Evolutionary conservation across 1,284 basidiomycete genomes (phyloP).

Genomic region (Microbotryum lychnidis-dioicae): DNA sequence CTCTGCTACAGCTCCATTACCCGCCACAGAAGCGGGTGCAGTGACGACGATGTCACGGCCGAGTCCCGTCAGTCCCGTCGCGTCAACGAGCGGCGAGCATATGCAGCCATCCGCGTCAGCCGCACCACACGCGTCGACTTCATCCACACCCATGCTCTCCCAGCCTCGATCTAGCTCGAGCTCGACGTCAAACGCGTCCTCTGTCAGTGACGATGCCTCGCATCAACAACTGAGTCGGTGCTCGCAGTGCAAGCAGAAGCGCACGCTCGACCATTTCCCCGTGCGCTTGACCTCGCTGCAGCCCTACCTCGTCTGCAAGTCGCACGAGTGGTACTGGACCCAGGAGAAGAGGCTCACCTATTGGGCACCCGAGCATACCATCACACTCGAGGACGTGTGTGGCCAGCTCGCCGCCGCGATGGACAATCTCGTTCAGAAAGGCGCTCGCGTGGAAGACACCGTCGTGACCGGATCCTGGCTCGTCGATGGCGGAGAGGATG

Average conservation of each 20-base stretch:
- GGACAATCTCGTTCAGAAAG: no score
- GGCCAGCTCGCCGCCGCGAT: background rate
- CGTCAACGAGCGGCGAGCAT: no score
- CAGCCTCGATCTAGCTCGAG: no score
- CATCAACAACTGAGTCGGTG: conserved; percentile 6
- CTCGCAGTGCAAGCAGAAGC: conserved; percentile 24
- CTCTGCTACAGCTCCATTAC: no score
- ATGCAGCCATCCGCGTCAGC: no score
- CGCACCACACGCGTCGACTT: no score
- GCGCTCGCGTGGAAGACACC: background rate
- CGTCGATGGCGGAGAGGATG: conserved; percentile 5
- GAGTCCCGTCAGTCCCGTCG: no score
- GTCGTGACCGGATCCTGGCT: conserved; percentile 9
- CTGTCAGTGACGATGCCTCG: no score
- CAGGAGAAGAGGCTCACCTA: conserved; percentile 7
- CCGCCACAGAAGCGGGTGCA: no score
- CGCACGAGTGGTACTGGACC: conserved; percentile 30
- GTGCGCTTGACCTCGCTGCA: conserved; percentile 16
- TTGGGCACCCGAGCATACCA: conserved; percentile 16
- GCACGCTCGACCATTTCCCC: conserved; percentile 7
- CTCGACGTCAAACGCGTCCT: no score
- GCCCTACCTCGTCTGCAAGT: conserved; percentile 25
- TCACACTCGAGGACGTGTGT: background rate
- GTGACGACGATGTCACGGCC: no score
- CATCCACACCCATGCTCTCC: no score